These are phyloP conservation scores for Plasmodium yoelii DNA, from an alignment of 169 alveolate species.

Conservation along the genomic window DNA sequence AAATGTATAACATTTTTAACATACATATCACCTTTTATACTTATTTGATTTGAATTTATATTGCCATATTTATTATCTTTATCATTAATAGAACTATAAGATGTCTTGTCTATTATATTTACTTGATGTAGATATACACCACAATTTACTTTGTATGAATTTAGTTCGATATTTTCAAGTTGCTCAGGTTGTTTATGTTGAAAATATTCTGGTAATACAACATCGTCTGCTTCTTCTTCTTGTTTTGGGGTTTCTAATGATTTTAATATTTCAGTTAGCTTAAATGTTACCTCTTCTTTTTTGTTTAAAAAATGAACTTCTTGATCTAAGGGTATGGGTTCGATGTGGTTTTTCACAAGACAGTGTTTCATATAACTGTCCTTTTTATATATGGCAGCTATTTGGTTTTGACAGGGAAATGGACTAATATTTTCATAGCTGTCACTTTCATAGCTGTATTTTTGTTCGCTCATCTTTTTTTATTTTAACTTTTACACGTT, in stretches of 20 bases:
- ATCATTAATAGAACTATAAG: conserved; percentile 11
- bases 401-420: conserved; percentile 19
- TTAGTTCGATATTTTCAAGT: conserved; percentile 13
- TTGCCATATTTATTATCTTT: too few relatives aligned
- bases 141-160: conserved; percentile 19
- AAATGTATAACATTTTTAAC: conserved; percentile 34
- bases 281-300: conserved; percentile 40
- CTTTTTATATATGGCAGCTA: conserved; percentile 28
- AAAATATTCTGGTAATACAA: conserved; percentile 37
- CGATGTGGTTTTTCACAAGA: conserved; percentile 40
- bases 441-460: too few relatives aligned
- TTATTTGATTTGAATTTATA: conserved; percentile 16
- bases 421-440: background rate
- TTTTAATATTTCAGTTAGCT: conserved; percentile 51
- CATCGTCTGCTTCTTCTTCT: conserved; percentile 29
- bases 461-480: conserved; percentile 1
- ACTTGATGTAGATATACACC: conserved; percentile 67
- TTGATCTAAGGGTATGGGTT: conserved; percentile 68
- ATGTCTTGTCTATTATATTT: conserved; percentile 58
- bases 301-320: conserved; percentile 65
- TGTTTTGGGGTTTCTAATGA: conserved; percentile 49
- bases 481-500: background rate
- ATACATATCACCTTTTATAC: conserved; percentile 58
- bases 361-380: conserved; percentile 74
- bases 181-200: conserved; percentile 13